Evolutionary conservation across 805 yeast species (phyloP), one percentile per base, ranked within the genome.

Genomic region (Jamesozyma gamospora): DNA sequence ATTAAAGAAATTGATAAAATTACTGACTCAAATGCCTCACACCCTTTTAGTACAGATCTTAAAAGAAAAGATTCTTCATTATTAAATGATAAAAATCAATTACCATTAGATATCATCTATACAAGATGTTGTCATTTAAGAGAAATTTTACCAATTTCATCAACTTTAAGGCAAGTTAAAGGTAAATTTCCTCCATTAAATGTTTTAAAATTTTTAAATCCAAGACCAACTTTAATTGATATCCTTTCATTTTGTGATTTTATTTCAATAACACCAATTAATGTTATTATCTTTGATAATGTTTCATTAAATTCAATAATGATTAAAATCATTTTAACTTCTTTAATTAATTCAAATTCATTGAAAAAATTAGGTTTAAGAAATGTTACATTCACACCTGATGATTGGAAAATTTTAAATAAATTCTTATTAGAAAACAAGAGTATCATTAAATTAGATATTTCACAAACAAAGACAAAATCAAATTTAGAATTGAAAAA

Each of bases 111-210:
- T 50, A 71, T 77, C 34, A 69, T 90, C 53, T 88, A 88, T 61
- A 85, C 96, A 1, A 68, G 96, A 47, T 90, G 96, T 59, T 88
- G 96, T 57, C 96, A 88, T 59, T 65, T 88, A 42, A 69, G 96
- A 40, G 96, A 88, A 53, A 88, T 88, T 41, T 60, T 88, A 44
- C 96, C 97, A 2, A 88, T 88, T 36, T 90, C 95, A 3, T 90
- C 94, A 2, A 86, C 90, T 6, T 55, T 84, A 49, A 81, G 82
- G 52, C 95, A 85, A 55, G 83, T 84, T 1, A 78, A 77, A 52
- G 85, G 82, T 17, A 77, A 86, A 24, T 71, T 79, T 34, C 78
- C 83, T 1, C 94, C 95, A 4, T 59, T 88, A 18, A 77, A 84
- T 5, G 56, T 74, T 3, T 58, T 88, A 41, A 85, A 81, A 51